Conservation (phyloP, 306 rosid species). For the Cucurbita moschata region DNA sequence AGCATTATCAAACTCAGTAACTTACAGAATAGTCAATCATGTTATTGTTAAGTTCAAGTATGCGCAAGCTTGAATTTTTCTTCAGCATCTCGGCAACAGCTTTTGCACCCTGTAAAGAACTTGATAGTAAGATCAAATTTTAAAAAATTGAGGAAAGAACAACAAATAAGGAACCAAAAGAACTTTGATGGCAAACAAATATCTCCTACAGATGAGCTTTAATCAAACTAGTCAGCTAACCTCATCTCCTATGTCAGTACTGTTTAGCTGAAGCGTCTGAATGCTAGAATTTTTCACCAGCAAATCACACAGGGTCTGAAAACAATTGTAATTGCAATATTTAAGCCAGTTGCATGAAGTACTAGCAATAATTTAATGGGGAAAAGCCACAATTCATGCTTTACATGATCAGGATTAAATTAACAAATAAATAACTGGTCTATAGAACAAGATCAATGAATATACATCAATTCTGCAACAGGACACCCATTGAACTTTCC, state of each 20-base stretch:
- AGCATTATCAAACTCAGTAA: slow-evolving; percentile 9
- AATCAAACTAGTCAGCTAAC: slow-evolving; percentile 32
- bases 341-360: not conserved
- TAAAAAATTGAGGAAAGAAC: not conserved
- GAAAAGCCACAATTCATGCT: not conserved
- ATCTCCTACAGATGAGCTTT: not conserved
- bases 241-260: slow-evolving; percentile 92
- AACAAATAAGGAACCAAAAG: not conserved
- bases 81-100: slow-evolving; percentile 84
- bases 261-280: slow-evolving; percentile 78
- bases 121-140: not conserved
- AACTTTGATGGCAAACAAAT: not conserved
- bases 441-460: not conserved
- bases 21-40: slow-evolving; percentile 93
- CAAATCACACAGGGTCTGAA: slow-evolving; percentile 65
- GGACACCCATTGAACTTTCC: not conserved
- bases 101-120: slow-evolving; percentile 64
- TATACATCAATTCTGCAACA: not conserved
- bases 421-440: not conserved
- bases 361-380: not conserved
- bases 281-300: slow-evolving; percentile 58
- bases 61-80: slow-evolving; percentile 64
- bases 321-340: slow-evolving; percentile 18
- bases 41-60: slow-evolving; percentile 82
- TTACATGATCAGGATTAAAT: not conserved